These are phyloP conservation scores for Bromus sterilis DNA, from an alignment of 176 grass and related monocot genomes.

Conservation along the genomic window DNA sequence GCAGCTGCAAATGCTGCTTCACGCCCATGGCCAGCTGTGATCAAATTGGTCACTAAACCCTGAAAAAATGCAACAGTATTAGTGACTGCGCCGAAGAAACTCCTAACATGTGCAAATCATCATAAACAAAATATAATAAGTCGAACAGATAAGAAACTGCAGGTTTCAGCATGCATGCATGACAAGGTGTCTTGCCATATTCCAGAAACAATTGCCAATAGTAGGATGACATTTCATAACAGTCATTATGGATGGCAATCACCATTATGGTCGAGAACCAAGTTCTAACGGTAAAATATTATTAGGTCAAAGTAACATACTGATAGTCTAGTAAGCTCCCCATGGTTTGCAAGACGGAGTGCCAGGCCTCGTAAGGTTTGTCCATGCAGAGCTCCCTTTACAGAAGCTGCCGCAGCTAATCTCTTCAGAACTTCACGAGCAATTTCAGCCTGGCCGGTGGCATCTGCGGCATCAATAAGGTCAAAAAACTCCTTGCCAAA, in stretches of 20 bases:
- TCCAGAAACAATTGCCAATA: not conserved
- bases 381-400: constrained; percentile 92
- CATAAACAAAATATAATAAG: not conserved
- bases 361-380: constrained; percentile 83
- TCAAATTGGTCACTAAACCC: constrained; percentile 88
- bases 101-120: not conserved
- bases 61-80: constrained; percentile 23
- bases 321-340: constrained; percentile 91
- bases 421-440: constrained; percentile 93
- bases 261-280: not conserved
- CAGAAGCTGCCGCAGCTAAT: constrained; percentile 89
- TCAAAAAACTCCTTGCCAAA: constrained; percentile 97
- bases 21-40: constrained; percentile 76
- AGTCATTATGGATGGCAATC: not conserved
- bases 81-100: constrained; percentile 1
- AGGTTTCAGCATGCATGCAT: constrained; percentile 15
- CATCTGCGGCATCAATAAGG: constrained; percentile 98
- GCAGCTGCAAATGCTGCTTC: constrained; percentile 98
- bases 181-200: not conserved
- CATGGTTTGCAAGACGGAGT: constrained; percentile 94
- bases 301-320: constrained; percentile 46
- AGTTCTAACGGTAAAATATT: constrained; percentile 13
- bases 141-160: not conserved
- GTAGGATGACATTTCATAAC: not conserved
- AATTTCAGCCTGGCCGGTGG: constrained; percentile 90